Evolutionary conservation across 176 grass and related monocot species (phyloP).

Genomic region (Coix lacrymajobi): DNA sequence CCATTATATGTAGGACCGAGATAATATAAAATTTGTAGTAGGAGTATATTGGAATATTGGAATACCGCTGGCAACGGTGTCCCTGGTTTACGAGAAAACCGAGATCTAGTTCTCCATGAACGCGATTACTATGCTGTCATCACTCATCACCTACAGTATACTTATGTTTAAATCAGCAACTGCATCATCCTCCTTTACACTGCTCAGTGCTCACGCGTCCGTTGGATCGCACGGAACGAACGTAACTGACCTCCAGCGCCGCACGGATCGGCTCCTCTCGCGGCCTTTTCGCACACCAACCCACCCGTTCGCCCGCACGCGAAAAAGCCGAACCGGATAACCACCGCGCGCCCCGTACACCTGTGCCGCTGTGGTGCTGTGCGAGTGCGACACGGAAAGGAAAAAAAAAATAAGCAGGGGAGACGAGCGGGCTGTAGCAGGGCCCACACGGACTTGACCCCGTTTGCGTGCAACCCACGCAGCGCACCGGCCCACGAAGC

Average conservation of each 20-base stretch:
- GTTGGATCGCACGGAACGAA: not conserved
- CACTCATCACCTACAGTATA: no score
- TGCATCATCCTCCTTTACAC: not conserved
- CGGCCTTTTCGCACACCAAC: not conserved
- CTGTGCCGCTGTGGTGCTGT: not conserved
- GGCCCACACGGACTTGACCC: not conserved
- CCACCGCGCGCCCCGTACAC: not conserved
- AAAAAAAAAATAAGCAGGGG: no score
- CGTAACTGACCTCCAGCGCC: not conserved
- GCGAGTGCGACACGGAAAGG: not conserved
- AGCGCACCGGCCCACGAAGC: not conserved
- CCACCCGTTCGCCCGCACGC: not conserved
- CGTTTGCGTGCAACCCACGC: slow-evolving; percentile 26
- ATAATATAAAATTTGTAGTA: no score
- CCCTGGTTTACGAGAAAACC: no score
- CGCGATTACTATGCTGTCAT: no score
- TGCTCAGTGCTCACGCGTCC: not conserved
- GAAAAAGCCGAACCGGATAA: not conserved
- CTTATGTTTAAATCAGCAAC: not conserved
- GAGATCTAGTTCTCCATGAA: no score
- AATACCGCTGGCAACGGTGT: no score
- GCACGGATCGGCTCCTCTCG: not conserved
- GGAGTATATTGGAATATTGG: no score
- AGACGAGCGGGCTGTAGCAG: not conserved
- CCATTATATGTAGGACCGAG: no score